Evolutionary conservation across 495 filamentous ascomycete genomes (phyloP).

Genomic region (Penicillium psychrofluorescens): DNA sequence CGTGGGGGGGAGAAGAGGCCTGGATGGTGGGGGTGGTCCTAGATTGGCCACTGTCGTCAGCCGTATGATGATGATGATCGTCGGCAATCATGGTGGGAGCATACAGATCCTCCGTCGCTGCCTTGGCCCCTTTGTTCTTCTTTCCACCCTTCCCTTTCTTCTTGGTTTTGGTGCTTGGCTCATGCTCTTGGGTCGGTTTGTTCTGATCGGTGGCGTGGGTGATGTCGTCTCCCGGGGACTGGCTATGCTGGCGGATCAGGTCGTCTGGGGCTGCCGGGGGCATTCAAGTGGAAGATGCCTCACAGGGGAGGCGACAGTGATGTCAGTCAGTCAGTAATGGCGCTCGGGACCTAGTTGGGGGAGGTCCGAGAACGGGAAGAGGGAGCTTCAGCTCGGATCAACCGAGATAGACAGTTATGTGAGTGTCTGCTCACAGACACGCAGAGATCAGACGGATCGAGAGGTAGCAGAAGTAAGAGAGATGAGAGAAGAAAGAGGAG

Average conservation of each 20-base stretch:
- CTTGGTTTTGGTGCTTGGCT: conserved; percentile 35
- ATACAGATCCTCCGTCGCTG: conserved; percentile 38
- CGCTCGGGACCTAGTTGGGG: conserved; percentile 23
- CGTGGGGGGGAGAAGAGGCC: conserved; percentile 21
- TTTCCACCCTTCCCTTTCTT: conserved; percentile 38
- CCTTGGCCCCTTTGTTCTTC: conserved; percentile 32
- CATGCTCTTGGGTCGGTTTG: conserved; percentile 27
- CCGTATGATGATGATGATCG: conserved; percentile 9
- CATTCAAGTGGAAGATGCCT: conserved; percentile 38
- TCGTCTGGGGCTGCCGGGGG: conserved; percentile 42
- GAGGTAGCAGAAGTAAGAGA: too few species aligned
- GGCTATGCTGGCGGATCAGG: conserved; percentile 36
- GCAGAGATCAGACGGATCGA: conserved; percentile 1
- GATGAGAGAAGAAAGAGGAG: neutral
- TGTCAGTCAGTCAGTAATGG: conserved; percentile 13
- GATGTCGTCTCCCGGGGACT: conserved; percentile 30
- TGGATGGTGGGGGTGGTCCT: conserved; percentile 1
- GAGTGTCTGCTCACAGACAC: too few species aligned
- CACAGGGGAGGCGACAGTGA: conserved; percentile 18
- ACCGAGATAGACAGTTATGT: neutral
- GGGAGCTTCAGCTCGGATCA: neutral
- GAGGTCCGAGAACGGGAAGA: conserved; percentile 31
- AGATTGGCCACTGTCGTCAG: too few species aligned
- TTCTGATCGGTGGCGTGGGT: conserved; percentile 20
- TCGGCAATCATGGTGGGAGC: conserved; percentile 7